These are phyloP conservation scores for Yamadazyma olivae DNA, from an alignment of 805 yeast genomes.

Conservation along the genomic window DNA sequence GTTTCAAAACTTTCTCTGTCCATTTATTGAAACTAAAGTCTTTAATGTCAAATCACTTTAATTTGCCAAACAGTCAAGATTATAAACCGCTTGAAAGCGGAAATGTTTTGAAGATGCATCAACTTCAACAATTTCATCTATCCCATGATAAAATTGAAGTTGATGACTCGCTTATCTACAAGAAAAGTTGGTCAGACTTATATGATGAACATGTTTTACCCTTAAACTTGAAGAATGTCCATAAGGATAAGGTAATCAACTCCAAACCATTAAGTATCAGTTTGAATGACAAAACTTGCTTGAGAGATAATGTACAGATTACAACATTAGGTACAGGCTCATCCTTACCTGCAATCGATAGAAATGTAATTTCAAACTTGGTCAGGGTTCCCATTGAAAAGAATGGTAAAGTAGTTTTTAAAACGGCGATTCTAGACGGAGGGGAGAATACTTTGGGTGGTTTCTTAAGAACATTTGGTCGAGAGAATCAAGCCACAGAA, in stretches of 20 bases:
- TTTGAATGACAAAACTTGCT: conserved; percentile 8
- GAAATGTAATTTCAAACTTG: conserved; percentile 83
- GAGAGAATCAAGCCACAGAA: conserved; percentile 32
- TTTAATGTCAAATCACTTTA: conserved; percentile 43
- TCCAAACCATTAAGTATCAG: conserved; percentile 19
- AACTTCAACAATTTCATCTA: conserved; percentile 27
- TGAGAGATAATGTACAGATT: conserved; percentile 58
- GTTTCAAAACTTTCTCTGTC: conserved; percentile 53
- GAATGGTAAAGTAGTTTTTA: conserved; percentile 22
- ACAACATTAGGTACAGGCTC: conserved; percentile 91
- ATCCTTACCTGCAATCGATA: conserved; percentile 77
- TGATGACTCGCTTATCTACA: conserved; percentile 18
- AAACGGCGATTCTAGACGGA: conserved; percentile 75
- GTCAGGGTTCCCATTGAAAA: conserved; percentile 60
- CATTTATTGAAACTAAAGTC: conserved; percentile 56
- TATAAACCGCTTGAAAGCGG: conserved; percentile 12
- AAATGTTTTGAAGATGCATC: conserved; percentile 23
- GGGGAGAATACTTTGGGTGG: conserved; percentile 91
- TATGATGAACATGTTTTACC: conserved; percentile 28
- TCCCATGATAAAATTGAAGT: conserved; percentile 18
- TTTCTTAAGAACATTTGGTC: conserved; percentile 58
- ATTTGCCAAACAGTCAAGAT: conserved; percentile 32
- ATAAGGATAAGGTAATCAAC: conserved; percentile 16
- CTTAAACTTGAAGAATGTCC: conserved; percentile 13
- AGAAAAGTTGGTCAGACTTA: conserved; percentile 25